phyloP scores from a whole-genome alignment of 108 stramenopile species.

The Parietichytrium sp. region DNA sequence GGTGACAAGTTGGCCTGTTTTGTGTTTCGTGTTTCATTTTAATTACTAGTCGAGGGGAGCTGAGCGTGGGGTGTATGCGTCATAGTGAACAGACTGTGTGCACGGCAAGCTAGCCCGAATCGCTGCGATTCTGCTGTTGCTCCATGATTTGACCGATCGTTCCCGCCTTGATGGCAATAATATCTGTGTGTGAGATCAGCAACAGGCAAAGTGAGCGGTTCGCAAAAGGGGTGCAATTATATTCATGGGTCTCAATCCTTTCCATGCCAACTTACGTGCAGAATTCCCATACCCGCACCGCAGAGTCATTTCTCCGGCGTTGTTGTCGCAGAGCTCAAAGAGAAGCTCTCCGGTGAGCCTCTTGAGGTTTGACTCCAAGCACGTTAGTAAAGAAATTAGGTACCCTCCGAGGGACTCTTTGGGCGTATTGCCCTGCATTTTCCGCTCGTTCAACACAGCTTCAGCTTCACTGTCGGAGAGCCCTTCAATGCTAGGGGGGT shows the following conservation, averaged over 20 bases:
- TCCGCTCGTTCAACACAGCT: background rate
- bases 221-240: too few relatives aligned
- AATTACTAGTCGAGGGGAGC: background rate
- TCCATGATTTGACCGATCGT: background rate
- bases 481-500: background rate
- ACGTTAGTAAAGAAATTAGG: background rate
- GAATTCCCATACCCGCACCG: slow-evolving; percentile 30
- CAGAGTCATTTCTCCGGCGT: background rate
- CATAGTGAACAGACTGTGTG: background rate
- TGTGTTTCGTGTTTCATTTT: background rate
- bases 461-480: background rate
- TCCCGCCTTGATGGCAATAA: slow-evolving; percentile 25
- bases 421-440: background rate
- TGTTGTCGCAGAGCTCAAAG: background rate
- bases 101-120: background rate
- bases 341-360: background rate
- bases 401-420: background rate
- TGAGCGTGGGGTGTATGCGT: background rate
- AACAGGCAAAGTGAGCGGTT: too few relatives aligned
- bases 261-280: too few relatives aligned
- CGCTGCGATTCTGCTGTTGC: background rate
- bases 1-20: background rate
- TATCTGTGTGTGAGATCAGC: too few relatives aligned
- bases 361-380: background rate
- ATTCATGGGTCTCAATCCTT: too few relatives aligned